A percentile compares a stretch with the other conserved stretches of the same genome.
Evolutionary conservation across 1,284 basidiomycete genomes (phyloP).

Genomic region (Ustilago tritici): DNA sequence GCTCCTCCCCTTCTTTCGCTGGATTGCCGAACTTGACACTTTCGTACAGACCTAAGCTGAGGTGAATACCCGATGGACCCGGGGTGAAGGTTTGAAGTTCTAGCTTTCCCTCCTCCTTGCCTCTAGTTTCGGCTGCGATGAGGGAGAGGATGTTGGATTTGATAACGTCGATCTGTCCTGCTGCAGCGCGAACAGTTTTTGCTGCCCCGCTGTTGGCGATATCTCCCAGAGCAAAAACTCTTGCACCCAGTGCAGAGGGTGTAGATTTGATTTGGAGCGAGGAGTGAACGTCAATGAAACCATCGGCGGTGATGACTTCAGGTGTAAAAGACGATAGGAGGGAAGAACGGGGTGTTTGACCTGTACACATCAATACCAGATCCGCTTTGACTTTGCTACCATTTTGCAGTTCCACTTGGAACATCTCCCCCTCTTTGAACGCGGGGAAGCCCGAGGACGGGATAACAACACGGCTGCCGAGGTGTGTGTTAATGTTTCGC

Average conservation of each 20-base stretch:
- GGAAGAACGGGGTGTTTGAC: constrained; percentile 45
- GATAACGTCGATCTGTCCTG: constrained; percentile 40
- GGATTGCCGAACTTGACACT: constrained; percentile 50
- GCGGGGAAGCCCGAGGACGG: constrained; percentile 16
- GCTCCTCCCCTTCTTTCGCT: not conserved
- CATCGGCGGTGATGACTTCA: constrained; percentile 17
- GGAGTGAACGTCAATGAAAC: constrained; percentile 45
- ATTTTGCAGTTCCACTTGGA: constrained; percentile 30
- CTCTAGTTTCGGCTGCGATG: constrained; percentile 5
- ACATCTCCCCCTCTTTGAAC: constrained; percentile 14
- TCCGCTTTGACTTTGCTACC: constrained; percentile 31
- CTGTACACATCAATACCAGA: constrained; percentile 50
- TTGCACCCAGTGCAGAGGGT: not conserved
- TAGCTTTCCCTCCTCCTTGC: not conserved
- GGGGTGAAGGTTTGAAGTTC: constrained; percentile 14
- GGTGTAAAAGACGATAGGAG: constrained; percentile 32
- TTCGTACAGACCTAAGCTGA: constrained; percentile 41
- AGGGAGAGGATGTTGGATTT: constrained; percentile 38
- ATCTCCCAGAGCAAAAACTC: constrained; percentile 42
- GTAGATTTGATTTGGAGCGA: constrained; percentile 37
- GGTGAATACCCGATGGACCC: constrained; percentile 37
- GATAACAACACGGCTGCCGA: constrained; percentile 31
- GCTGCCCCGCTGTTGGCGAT: constrained; percentile 42
- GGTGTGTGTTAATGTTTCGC: constrained; percentile 11
- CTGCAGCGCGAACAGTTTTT: constrained; percentile 47